phyloP scores from a whole-genome alignment of 83 land plant species.

The Thuja plicata region DNA sequence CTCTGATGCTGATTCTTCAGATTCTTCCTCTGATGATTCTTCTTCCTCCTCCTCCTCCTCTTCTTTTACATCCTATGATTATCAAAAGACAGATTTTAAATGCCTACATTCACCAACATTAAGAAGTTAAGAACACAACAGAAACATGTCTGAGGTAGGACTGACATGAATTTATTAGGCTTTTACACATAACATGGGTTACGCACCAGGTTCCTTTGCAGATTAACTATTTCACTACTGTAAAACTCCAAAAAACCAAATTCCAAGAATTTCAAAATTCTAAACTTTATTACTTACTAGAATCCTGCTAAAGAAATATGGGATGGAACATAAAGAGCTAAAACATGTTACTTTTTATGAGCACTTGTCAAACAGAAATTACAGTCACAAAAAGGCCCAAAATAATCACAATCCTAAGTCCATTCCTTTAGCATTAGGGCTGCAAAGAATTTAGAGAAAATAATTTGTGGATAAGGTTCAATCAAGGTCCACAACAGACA shows the following conservation, averaged over 20 bases:
- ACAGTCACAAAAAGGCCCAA: neutral
- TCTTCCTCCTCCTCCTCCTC: constrained; percentile 46
- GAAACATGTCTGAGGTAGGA: neutral
- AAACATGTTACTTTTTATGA: neutral
- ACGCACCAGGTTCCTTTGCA: neutral
- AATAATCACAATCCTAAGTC: neutral
- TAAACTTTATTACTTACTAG: neutral
- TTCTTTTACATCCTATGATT: constrained; percentile 46
- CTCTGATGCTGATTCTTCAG: constrained; percentile 40
- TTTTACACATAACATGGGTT: neutral
- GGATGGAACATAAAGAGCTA: neutral
- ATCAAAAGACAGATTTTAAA: neutral
- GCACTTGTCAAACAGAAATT: neutral
- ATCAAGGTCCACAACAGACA: neutral
- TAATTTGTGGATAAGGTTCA: neutral
- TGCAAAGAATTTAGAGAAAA: neutral
- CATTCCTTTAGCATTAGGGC: neutral
- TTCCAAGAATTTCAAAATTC: neutral
- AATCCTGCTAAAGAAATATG: neutral
- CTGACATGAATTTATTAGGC: neutral
- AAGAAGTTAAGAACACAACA: neutral
- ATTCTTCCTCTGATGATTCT: constrained; percentile 71
- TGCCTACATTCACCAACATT: neutral
- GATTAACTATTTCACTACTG: neutral
- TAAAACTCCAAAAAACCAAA: neutral